Evolutionary conservation across 768 basidiomycete genomes (phyloP).

Genomic region (Phanerochaete sordida): DNA sequence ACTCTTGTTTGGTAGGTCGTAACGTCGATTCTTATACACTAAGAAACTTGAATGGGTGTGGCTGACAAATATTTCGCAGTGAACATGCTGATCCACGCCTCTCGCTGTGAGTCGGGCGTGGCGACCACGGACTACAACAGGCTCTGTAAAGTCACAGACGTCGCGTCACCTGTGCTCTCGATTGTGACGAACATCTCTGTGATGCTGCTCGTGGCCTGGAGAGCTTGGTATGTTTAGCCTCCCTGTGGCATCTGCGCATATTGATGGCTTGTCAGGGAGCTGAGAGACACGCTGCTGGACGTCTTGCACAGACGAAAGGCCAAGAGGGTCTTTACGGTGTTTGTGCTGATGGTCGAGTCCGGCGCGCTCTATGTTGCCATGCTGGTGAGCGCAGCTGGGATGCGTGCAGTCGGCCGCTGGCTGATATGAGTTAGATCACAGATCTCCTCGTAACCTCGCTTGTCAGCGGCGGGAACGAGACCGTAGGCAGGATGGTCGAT

Average conservation of each 20-base stretch:
- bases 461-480: constrained; percentile 9
- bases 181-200: constrained; percentile 11
- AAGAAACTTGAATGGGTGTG: too few species aligned
- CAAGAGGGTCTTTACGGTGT: constrained; percentile 5
- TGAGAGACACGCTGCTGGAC: constrained; percentile 1
- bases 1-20: constrained; percentile 2
- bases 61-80: background rate
- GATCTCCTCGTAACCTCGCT: constrained; percentile 9
- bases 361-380: constrained; percentile 9
- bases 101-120: constrained; percentile 8
- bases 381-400: too few species aligned
- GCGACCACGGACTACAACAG: constrained; percentile 7
- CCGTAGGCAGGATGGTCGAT: constrained; percentile 5
- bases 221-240: constrained; percentile 6
- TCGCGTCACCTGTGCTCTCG: constrained; percentile 4
- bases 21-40: background rate
- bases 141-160: constrained; percentile 10
- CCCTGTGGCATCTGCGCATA: background rate
- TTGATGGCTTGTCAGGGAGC: background rate
- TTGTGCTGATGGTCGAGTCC: constrained; percentile 10
- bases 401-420: too few species aligned
- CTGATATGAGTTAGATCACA: background rate
- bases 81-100: constrained; percentile 5
- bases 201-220: constrained; percentile 5
- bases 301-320: background rate